Percentiles rank a stretch among this genome's conserved stretches.
These are phyloP conservation scores for Fomes fomentarius DNA, from an alignment of 1,284 basidiomycete genomes.

Conservation along the genomic window DNA sequence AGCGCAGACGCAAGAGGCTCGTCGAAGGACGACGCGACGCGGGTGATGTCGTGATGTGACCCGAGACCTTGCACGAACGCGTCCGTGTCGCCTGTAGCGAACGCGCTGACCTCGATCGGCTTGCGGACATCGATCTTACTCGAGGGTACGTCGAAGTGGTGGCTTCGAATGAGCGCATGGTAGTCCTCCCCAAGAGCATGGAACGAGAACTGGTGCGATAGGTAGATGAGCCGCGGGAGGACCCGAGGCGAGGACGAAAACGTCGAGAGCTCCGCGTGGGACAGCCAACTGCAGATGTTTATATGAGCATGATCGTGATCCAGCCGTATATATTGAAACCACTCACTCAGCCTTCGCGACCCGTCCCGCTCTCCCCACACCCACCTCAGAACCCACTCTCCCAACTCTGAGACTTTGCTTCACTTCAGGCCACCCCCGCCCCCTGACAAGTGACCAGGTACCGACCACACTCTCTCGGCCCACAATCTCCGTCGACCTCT, in stretches of 20 bases:
- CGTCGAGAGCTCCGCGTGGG: conserved; percentile 82
- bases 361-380: conserved; percentile 4
- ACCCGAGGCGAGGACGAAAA: conserved; percentile 58
- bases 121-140: conserved; percentile 70
- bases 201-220: conserved; percentile 83
- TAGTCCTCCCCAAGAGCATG: conserved; percentile 77
- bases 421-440: conserved; percentile 58
- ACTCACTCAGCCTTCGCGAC: conserved; percentile 31
- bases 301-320: too few species aligned
- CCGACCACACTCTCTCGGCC: conserved; percentile 61
- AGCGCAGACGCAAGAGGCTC: conserved; percentile 78
- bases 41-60: conserved; percentile 35
- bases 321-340: neutral
- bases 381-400: conserved; percentile 1
- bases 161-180: conserved; percentile 72
- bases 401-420: conserved; percentile 34
- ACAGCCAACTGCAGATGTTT: conserved; percentile 53
- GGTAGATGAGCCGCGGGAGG: conserved; percentile 75
- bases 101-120: conserved; percentile 69
- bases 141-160: conserved; percentile 64
- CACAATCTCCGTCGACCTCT: conserved; percentile 46
- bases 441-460: conserved; percentile 66
- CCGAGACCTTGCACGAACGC: conserved; percentile 57
- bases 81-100: conserved; percentile 40
- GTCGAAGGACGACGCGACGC: conserved; percentile 66